Evolutionary conservation across 148 eudicot species (phyloP).

Genomic region (Cornus florida): DNA sequence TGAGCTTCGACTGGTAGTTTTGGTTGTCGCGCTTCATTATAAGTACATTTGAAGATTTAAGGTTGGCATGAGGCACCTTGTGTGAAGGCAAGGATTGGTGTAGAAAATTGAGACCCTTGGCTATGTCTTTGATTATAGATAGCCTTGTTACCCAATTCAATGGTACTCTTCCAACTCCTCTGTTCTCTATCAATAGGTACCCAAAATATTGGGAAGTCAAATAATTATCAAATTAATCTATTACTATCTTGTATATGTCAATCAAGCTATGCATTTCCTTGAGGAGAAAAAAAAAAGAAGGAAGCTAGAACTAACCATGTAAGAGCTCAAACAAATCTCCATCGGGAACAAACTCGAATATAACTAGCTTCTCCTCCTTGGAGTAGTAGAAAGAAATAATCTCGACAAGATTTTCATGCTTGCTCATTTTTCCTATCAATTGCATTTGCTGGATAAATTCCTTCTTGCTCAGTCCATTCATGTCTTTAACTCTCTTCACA

Average conservation of each 20-base stretch:
- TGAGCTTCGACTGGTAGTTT: constrained; percentile 31
- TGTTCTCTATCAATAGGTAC: constrained; percentile 22
- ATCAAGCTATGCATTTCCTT: no score
- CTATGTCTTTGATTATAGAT: constrained; percentile 43
- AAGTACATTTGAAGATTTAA: constrained; percentile 53
- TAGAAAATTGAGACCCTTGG: constrained; percentile 31
- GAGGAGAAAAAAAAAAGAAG: neutral
- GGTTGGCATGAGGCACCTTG: constrained; percentile 46
- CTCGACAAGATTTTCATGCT: constrained; percentile 41
- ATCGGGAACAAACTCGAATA: constrained; percentile 37
- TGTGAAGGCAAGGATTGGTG: constrained; percentile 31
- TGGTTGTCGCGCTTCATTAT: constrained; percentile 11
- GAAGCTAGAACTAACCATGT: constrained; percentile 36
- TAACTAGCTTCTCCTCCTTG: constrained; percentile 41
- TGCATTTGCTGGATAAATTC: constrained; percentile 45
- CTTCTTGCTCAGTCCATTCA: constrained; percentile 30
- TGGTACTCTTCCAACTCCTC: constrained; percentile 37
- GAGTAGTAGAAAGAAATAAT: constrained; percentile 35
- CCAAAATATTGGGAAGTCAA: neutral
- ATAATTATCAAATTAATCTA: neutral
- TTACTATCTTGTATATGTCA: neutral
- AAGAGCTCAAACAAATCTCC: constrained; percentile 40
- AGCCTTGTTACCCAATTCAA: constrained; percentile 44
- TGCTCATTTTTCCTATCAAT: constrained; percentile 31
- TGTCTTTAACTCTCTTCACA: constrained; percentile 44